Base-by-base conservation (phyloP, 768 basidiomycete genomes). In the Pleurotus tuoliensis region DNA sequence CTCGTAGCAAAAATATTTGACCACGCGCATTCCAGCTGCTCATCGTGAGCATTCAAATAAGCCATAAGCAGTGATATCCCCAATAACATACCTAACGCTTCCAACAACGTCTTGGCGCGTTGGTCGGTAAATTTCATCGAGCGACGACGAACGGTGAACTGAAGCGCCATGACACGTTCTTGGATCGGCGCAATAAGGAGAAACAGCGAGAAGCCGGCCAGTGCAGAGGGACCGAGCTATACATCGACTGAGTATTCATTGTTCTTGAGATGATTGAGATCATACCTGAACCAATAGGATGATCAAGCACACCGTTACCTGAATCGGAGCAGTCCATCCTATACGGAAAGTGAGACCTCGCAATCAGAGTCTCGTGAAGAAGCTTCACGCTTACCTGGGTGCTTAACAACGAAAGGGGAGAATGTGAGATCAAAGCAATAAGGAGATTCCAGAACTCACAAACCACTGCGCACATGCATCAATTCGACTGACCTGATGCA, bases 1-100 rank as follows among this genome's bases (percentile, higher is more conserved):
- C 69, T 90, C 88, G 59, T 88, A 89, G 24, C 82, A 84, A 66
- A 90, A 90, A 62, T 84, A 87, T 66, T 88, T 89, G 54, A 90
- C 82, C n/a, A 88, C 78, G 3, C 84, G 78, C 85, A 89, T 88
- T 1, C 77, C 79, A 47, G 80, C 81, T 79, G 51, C 34, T 34
- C 30, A 2, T 9, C 30, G 30, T 34, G 30, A 34, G 30, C 11
- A 34, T 34, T 34, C 11, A 39, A 38, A 27, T 15, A 20, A 4
- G 37, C 45, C 39, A 41, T 18, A 56, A 16, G 47, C 4, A 13
- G 16, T 56, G 27, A 39, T 51, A 16, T 24, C 22, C 20, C 40
- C 45, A 5, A 3, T 22, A 20, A 49, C 71, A 58, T 66, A 75
- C 85, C 78, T 8, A 90, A 66, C 5, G 87, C 78, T 63, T 89